Percentiles rank a stretch among this genome's conserved stretches.
Evolutionary conservation across 192 early-diverging fungal species (phyloP).

Genomic region (Nowakowskiella sp.): DNA sequence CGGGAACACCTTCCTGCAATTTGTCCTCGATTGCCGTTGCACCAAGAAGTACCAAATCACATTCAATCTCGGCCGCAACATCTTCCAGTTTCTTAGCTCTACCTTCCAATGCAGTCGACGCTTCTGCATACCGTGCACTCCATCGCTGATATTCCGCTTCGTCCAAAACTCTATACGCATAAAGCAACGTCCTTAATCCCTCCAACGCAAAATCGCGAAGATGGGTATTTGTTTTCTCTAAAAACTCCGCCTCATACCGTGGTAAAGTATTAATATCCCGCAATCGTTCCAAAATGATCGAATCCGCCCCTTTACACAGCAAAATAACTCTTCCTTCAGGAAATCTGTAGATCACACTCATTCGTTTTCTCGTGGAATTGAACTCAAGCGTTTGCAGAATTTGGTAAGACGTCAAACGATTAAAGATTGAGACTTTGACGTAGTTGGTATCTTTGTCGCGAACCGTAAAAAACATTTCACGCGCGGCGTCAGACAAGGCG

Average conservation of each 20-base stretch:
- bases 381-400: slow-evolving; percentile 36
- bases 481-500: slow-evolving; percentile 70
- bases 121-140: slow-evolving; percentile 63
- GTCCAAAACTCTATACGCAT: slow-evolving; percentile 69
- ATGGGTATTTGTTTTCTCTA: too few species aligned
- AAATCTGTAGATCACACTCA: slow-evolving; percentile 26
- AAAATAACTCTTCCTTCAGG: slow-evolving; percentile 25
- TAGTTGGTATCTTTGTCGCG: slow-evolving; percentile 14
- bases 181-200: slow-evolving; percentile 75
- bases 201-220: slow-evolving; percentile 29
- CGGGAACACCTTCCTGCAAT: slow-evolving; percentile 77
- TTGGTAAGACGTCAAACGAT: slow-evolving; percentile 1
- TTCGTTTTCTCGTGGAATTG: slow-evolving; percentile 31
- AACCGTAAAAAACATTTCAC: slow-evolving; percentile 54
- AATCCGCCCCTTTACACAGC: slow-evolving; percentile 37
- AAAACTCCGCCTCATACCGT: too few species aligned
- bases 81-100: slow-evolving; percentile 73
- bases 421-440: slow-evolving; percentile 16
- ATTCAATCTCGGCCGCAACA: slow-evolving; percentile 69
- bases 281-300: slow-evolving; percentile 9
- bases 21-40: slow-evolving; percentile 88
- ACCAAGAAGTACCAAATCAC: slow-evolving; percentile 65
- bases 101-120: slow-evolving; percentile 59
- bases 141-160: slow-evolving; percentile 68
- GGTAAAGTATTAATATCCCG: too few species aligned